Conservation (phyloP, 352 stramenopile species). For the Phytophthora rubi region DNA sequence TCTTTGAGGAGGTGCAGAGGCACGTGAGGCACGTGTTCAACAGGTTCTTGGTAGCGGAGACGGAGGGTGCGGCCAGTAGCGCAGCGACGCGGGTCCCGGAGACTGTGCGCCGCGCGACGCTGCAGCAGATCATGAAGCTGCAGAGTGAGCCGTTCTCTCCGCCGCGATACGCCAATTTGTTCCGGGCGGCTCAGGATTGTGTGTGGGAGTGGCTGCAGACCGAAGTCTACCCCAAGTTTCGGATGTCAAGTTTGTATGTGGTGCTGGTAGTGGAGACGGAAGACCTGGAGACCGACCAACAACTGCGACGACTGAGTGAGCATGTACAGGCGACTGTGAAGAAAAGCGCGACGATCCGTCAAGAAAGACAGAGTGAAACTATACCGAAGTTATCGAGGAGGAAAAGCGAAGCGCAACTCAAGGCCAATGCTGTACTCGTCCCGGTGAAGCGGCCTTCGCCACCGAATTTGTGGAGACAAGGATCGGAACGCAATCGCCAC, state of each 20-base stretch:
- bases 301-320: constrained; percentile 69
- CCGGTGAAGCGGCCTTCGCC: constrained; percentile 13
- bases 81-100: constrained; percentile 53
- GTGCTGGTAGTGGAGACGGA: constrained; percentile 74
- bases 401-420: constrained; percentile 33
- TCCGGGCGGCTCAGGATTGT: constrained; percentile 72
- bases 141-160: constrained; percentile 82
- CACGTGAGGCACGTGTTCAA: constrained; percentile 76
- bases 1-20: constrained; percentile 77
- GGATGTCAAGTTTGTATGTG: constrained; percentile 68
- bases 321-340: constrained; percentile 55
- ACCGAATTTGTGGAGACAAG: constrained; percentile 17
- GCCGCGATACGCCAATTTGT: constrained; percentile 69
- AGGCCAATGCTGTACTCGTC: constrained; percentile 36
- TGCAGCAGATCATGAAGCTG: constrained; percentile 73
- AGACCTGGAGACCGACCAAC: constrained; percentile 66
- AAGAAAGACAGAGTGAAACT: constrained; percentile 23
- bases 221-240: constrained; percentile 68
- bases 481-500: constrained; percentile 8
- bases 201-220: constrained; percentile 77
- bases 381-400: constrained; percentile 13
- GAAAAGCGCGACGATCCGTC: constrained; percentile 42
- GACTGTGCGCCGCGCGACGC: constrained; percentile 57
- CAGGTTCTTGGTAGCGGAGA: constrained; percentile 50
- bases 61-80: constrained; percentile 11